phyloP scores from a whole-genome alignment of 73 alveolate genomes.

The Blepharisma japonicum region DNA sequence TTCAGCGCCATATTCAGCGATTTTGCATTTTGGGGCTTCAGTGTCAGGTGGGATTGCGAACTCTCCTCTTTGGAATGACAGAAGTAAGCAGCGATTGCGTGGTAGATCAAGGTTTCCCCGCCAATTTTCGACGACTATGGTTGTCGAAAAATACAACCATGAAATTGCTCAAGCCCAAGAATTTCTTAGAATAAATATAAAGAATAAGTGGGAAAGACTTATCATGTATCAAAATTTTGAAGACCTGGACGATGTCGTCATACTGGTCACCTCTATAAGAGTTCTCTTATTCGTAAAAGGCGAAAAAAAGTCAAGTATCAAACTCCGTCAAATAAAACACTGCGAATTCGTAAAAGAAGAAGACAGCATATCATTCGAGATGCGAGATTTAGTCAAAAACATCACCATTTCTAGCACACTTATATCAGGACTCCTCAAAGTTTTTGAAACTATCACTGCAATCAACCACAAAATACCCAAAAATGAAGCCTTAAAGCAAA shows the following conservation, averaged over 20 bases:
- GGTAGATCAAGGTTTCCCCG: constrained; percentile 87
- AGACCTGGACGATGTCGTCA: not conserved
- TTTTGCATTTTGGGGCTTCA: constrained; percentile 60
- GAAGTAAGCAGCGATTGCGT: constrained; percentile 54
- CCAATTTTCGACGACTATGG: constrained; percentile 53
- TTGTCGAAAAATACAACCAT: constrained; percentile 73
- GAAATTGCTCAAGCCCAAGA: constrained; percentile 63
- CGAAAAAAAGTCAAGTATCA: not conserved
- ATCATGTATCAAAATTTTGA: not conserved
- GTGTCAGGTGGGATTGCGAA: constrained; percentile 75
- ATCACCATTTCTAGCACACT: no score
- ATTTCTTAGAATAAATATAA: constrained; percentile 56
- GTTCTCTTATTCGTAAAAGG: not conserved
- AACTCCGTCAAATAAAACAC: no score
- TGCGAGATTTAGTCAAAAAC: no score
- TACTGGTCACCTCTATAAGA: not conserved
- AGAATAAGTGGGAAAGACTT: constrained; percentile 40
- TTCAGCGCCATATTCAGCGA: constrained; percentile 79
- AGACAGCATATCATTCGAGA: no score
- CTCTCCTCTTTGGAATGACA: constrained; percentile 58
- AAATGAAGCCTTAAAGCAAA: no score
- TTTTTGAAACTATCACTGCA: no score
- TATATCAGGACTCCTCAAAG: no score
- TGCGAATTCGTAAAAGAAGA: no score
- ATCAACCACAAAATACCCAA: no score